Evolutionary conservation across 148 eudicot species (phyloP), one percentile per base, ranked within the genome.

Genomic region (Amaranthus hypochondriacus): DNA sequence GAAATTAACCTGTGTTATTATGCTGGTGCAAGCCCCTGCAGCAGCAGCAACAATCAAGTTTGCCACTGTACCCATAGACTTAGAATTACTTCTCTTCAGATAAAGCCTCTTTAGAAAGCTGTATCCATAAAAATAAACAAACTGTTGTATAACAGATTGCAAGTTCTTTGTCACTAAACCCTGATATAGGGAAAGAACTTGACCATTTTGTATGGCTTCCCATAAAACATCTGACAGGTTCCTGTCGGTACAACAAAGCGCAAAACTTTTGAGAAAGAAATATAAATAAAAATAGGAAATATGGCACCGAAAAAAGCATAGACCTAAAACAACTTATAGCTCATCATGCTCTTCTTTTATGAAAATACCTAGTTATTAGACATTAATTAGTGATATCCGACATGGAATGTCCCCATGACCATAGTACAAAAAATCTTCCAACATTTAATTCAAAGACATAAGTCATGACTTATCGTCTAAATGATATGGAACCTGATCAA

Each of bases 81-180:
- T 91, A 5, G 73, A 80, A 80, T 89, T 84, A 78, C 81, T 89
- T 84, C 76, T 86, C 83, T 80, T 81, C 70, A 94, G 71, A 86
- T 94, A 94, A 56, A 94, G 87, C 83, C 85, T 87, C 88, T 92
- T 94, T 52, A 91, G 85, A 81, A 91, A 89, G 87, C 92, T 91
- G 79, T 93, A 93, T 58, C 91, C 98, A 77, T 94, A 94, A 82
- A 94, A 94, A 84, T 94, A 94, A 48, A 91, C 72, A 73, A 94
- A 94, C 71, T 83, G 87, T 13, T 89, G 90, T 64, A 91, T 75
- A 68, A 94, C 90, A 49, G 98, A 86, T 70, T 91, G 98, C 73
- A 94, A 73, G 76, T 94, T 94, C 89, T 94, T 94, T 74, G 97
- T 89, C 56, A 90, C 97, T 44, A 94, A 84, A 53, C 98, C 98